Evolutionary conservation across 139 green algal species (phyloP), one percentile per base, ranked within the genome.

Genomic region (Chlorella sp.): DNA sequence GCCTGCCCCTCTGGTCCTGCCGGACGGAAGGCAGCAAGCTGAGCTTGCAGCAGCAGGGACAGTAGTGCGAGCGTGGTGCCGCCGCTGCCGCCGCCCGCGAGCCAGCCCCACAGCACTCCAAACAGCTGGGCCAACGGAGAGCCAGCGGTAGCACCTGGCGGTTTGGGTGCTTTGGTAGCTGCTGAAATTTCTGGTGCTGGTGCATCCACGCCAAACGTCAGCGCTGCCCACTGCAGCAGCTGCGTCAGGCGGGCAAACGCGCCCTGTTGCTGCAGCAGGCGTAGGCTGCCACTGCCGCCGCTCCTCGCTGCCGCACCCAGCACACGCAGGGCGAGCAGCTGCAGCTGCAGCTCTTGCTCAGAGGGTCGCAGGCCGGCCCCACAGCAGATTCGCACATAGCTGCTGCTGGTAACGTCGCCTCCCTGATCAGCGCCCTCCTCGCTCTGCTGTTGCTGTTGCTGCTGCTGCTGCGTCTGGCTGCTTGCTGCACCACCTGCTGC

Each of bases 171-270:
- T n/a, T 36, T 34, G 48, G 51, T 51, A 46, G 81, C 69, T 40
- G 69, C 51, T 8, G 38, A 1, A 36, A 1, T 64, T 36, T 24
- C 62, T 2, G 60, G 0, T 41, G n/a, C 28, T 28, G 54, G 38
- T 73, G 28, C 60, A 34, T 41, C 14, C 1, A 11, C 32, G 20
- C 32, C 48, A 56, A 90, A 88, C 0, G 79, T 87, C 8, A 90
- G 82, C 13, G 86, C 84, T 5, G 77, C 72, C 86, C 89, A 92
- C 70, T 90, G 89, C 64, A 92, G 73, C 43, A 89, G 76, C 74
- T 90, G 84, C 22, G 86, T 89, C 54, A 92, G 60, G 26, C 81
- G 76, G 1, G 48, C 20, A 36, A 89, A 88, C 67, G 67, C 67
- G 67, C 44, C 65, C 34, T 56, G 79, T 34, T 69, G 67, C 80